phyloP scores from a whole-genome alignment of 1,284 basidiomycete genomes.

The Irpex lacteus region DNA sequence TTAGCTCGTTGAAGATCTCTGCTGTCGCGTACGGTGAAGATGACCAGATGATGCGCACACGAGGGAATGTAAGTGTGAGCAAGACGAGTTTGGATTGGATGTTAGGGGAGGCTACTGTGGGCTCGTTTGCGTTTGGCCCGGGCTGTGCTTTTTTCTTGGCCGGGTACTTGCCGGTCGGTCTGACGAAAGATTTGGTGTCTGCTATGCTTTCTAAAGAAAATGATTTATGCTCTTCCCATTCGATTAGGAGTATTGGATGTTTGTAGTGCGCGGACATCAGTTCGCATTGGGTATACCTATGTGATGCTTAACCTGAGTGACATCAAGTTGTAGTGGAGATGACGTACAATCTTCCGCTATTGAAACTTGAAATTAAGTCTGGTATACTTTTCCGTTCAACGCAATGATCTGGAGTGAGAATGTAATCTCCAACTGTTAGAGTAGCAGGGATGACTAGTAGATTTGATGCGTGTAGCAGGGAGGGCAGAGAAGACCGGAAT shows the following conservation, averaged over 20 bases:
- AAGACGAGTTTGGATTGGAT: constrained; percentile 91
- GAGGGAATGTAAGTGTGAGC: constrained; percentile 86
- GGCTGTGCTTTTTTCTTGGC: constrained; percentile 45
- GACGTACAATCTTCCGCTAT: constrained; percentile 87
- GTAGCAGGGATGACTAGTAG: constrained; percentile 90
- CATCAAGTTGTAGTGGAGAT: background rate
- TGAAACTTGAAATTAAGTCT: constrained; percentile 91
- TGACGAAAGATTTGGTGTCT: constrained; percentile 62
- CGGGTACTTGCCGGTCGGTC: constrained; percentile 52
- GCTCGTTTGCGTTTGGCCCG: constrained; percentile 35
- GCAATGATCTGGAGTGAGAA: constrained; percentile 92
- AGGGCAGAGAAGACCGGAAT: constrained; percentile 91
- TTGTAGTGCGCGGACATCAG: constrained; percentile 96
- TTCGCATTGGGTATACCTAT: constrained; percentile 95
- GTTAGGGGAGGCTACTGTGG: constrained; percentile 37
- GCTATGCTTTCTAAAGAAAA: constrained; percentile 82
- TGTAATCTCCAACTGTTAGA: constrained; percentile 94
- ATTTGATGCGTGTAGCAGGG: constrained; percentile 82
- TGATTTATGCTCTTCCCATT: constrained; percentile 96
- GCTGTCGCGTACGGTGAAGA: constrained; percentile 92
- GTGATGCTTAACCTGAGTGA: background rate
- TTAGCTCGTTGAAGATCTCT: constrained; percentile 92
- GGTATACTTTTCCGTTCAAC: constrained; percentile 95
- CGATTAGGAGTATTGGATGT: constrained; percentile 92
- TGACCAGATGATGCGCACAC: constrained; percentile 94